phyloP scores from a whole-genome alignment of 163 green algal genomes.

The Scenedesmus sp. region DNA sequence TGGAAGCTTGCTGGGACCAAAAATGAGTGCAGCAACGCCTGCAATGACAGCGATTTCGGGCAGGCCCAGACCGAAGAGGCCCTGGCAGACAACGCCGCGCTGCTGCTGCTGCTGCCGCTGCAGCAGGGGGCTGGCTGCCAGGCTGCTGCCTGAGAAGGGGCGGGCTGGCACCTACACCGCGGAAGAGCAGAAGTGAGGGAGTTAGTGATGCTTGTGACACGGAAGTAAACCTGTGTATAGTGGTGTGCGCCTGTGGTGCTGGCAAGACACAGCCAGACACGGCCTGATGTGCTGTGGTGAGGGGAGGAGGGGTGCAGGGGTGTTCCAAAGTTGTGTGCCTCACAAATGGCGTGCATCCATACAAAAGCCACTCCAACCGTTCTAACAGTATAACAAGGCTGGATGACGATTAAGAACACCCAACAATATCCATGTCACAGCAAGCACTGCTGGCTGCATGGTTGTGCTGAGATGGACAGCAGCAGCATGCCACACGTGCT shows the following conservation, averaged over 20 bases:
- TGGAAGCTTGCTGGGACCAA: conserved; percentile 96
- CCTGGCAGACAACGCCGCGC: conserved; percentile 63
- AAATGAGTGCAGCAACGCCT: conserved; percentile 94
- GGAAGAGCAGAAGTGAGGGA: neutral
- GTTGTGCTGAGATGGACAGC: neutral
- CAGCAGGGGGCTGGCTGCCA: conserved; percentile 1
- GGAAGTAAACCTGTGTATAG: too few species aligned
- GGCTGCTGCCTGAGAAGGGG: conserved; percentile 4
- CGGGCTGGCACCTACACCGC: neutral
- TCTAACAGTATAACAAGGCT: too few species aligned
- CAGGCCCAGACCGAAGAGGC: conserved; percentile 96
- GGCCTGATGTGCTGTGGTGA: too few species aligned
- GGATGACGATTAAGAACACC: too few species aligned
- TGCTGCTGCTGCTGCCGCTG: conserved; percentile 51
- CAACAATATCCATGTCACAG: neutral
- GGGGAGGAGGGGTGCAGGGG: too few species aligned
- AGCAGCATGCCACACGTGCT: neutral
- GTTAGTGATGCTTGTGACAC: too few species aligned
- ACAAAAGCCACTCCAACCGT: too few species aligned
- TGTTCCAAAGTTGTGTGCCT: too few species aligned
- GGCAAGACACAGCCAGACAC: too few species aligned
- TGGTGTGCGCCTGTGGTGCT: too few species aligned
- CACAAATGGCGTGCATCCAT: too few species aligned
- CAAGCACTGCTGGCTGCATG: neutral
- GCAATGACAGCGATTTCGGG: conserved; percentile 97